Base-by-base conservation (phyloP, 2,329 filamentous ascomycete species). In the Verticillium isaacii region DNA sequence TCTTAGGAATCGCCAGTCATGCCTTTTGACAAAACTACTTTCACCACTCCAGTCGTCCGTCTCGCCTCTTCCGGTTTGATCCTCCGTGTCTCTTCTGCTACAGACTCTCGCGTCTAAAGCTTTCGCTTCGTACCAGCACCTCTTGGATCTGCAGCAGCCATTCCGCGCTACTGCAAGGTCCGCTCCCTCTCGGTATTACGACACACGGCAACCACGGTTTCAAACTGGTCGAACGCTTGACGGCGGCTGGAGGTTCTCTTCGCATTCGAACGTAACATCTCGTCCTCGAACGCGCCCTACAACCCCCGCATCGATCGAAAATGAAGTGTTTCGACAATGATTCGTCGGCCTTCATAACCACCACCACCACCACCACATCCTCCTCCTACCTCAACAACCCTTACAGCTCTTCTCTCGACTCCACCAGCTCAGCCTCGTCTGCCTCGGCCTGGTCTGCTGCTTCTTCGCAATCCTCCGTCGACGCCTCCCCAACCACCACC, bases 381-480 rank as follows among this genome's bases (percentile, higher is more conserved):
- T 50, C 52, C 54, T 56, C 54, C 68, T 75, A 78, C 70, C 78
- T 73, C 73, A 81, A 83, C 79, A 78, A 78, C 63, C 84, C 87
- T 66, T 93, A 92, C 76, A 85, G 85, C 73, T 85, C 87, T 63
- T 88, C 89, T 52, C 78, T 92, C 80, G 86, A 88, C 71, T 89
- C 89, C 61, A 91, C 90, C 68, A 86, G 89, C 62, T 92, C 91
- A 34, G 89, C 89, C 61, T 93, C 90, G 23, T 85, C 89, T 62
- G 85, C 87, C 61, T 95, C 91, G 37, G 82, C 92, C 69, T 95
- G 92, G 82, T 95, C 92, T 67, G 82, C 89, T 70, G 84, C 81
- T 58, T 89, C 87, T 61, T 88, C 86, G 23, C 89, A 92, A 76
- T 81, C 82, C 65, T 91, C 90, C 60, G 86, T 89, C 69, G 88